Conservation (phyloP, 345 rosid species). For the Camelina laxa region DNA sequence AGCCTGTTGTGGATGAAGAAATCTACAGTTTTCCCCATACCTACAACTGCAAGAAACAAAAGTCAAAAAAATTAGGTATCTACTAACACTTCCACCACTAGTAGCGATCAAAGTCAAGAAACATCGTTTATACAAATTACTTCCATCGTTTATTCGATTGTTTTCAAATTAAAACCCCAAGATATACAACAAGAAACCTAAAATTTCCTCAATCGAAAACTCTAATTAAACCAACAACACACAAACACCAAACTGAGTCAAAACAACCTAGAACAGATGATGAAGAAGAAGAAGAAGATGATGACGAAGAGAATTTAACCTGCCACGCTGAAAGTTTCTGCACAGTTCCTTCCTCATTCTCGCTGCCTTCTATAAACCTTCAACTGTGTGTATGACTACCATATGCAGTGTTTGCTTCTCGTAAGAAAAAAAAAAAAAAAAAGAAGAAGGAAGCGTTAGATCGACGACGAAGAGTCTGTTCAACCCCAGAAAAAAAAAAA, state of each 20-base stretch:
- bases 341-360: conserved; percentile 59
- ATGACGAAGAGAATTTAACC: conserved; percentile 44
- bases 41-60: conserved; percentile 86
- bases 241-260: not conserved
- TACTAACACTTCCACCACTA: not conserved
- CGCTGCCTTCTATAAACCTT: conserved; percentile 28
- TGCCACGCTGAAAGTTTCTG: conserved; percentile 86
- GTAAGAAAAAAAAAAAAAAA: not conserved
- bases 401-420: not conserved
- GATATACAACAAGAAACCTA: conserved; percentile 4
- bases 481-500: not conserved
- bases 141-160: not conserved
- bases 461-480: conserved; percentile 18
- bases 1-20: conserved; percentile 63
- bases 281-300: conserved; percentile 16
- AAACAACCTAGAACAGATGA: not conserved
- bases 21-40: conserved; percentile 77
- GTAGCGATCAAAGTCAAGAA: not conserved
- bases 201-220: conserved; percentile 3
- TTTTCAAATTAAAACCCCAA: not conserved
- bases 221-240: not conserved
- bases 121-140: conserved; percentile 1
- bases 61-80: not conserved
- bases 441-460: conserved; percentile 21
- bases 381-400: not conserved